Evolutionary conservation across 1,139 yeast genomes (phyloP).

Genomic region (Hyphopichia burtonii): DNA sequence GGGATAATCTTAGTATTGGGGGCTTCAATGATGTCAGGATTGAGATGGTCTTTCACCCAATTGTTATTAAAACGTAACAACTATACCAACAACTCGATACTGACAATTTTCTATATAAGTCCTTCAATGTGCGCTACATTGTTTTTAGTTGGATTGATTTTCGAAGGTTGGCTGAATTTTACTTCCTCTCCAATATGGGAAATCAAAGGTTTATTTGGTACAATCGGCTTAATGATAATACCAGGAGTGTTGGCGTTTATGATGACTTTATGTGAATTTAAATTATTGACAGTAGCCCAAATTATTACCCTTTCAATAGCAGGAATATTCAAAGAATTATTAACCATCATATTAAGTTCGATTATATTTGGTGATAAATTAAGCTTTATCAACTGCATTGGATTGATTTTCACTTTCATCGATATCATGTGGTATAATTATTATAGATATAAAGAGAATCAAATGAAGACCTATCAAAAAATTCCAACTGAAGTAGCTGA

Average conservation of each 20-base stretch:
- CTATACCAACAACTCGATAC: constrained; percentile 68
- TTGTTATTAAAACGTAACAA: constrained; percentile 62
- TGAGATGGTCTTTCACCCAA: constrained; percentile 95
- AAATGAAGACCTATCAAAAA: neutral
- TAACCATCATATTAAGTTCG: constrained; percentile 73
- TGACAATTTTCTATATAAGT: constrained; percentile 78
- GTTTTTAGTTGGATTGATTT: constrained; percentile 54
- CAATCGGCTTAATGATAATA: constrained; percentile 58
- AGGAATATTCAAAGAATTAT: constrained; percentile 87
- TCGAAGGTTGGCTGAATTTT: constrained; percentile 67
- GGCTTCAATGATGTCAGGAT: constrained; percentile 82
- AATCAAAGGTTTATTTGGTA: constrained; percentile 50
- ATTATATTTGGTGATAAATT: constrained; percentile 74
- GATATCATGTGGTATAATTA: constrained; percentile 84
- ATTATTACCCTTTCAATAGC: constrained; percentile 86
- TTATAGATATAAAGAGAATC: constrained; percentile 44
- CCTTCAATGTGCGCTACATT: constrained; percentile 77
- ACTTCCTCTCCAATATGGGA: constrained; percentile 60
- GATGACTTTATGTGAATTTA: constrained; percentile 89
- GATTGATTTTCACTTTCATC: constrained; percentile 68
- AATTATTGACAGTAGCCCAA: constrained; percentile 76
- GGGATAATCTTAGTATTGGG: constrained; percentile 74
- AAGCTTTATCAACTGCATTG: constrained; percentile 67
- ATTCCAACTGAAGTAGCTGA: neutral
- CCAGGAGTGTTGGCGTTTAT: constrained; percentile 89